Evolutionary conservation across 1,139 yeast species (phyloP).

Genomic region (Candida albicans): DNA sequence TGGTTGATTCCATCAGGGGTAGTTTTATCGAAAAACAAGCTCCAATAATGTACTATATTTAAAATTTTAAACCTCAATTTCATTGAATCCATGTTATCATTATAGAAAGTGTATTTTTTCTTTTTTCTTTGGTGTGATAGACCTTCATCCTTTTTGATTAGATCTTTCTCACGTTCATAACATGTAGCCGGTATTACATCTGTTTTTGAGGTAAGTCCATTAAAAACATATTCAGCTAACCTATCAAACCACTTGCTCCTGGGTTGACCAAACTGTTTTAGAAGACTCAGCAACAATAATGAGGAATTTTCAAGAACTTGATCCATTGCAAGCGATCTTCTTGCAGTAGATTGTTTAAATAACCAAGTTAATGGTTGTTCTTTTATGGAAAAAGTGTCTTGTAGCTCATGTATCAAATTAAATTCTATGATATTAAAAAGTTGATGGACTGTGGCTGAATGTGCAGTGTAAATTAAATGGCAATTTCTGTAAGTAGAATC

Average conservation of each 20-base stretch:
- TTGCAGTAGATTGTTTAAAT: background rate
- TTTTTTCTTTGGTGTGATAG: slow-evolving; percentile 11
- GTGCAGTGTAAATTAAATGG: slow-evolving; percentile 25
- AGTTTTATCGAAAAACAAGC: slow-evolving; percentile 17
- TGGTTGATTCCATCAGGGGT: slow-evolving; percentile 9
- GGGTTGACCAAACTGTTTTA: slow-evolving; percentile 20
- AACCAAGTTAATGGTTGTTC: slow-evolving; percentile 8
- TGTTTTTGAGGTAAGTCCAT: slow-evolving; percentile 23
- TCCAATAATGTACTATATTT: slow-evolving; percentile 22
- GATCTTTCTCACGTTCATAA: slow-evolving; percentile 26
- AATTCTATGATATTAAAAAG: slow-evolving; percentile 24
- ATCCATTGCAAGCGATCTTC: slow-evolving; percentile 3
- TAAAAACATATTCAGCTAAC: slow-evolving; percentile 29
- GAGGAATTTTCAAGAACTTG: slow-evolving; percentile 8
- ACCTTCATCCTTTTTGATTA: slow-evolving; percentile 22
- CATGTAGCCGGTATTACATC: slow-evolving; percentile 25
- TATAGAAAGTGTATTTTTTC: slow-evolving; percentile 9
- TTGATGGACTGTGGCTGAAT: slow-evolving; percentile 19
- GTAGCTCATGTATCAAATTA: slow-evolving; percentile 18
- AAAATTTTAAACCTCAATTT: slow-evolving; percentile 25
- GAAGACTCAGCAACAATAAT: slow-evolving; percentile 14
- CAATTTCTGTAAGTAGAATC: slow-evolving; percentile 21
- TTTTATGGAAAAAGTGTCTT: slow-evolving; percentile 1
- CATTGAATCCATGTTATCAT: slow-evolving; percentile 32
- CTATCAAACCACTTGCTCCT: slow-evolving; percentile 33